phyloP scores from a whole-genome alignment of 169 alveolate species.

The Eimeria acervulina region DNA sequence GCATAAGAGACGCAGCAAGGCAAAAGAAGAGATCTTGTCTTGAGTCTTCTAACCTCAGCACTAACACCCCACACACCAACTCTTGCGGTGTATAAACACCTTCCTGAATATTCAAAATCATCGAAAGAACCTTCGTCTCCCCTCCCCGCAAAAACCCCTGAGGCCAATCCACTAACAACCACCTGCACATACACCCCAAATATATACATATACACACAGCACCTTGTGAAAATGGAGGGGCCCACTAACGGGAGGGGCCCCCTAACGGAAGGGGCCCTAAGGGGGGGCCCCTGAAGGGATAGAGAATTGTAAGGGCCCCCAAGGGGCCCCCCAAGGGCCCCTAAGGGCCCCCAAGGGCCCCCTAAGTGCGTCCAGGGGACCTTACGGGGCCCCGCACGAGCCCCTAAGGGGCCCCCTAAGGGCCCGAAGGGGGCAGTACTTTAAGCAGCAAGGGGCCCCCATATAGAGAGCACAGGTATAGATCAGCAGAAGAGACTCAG shows the following conservation, averaged over 20 bases:
- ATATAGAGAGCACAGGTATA: background rate
- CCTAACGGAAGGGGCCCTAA: background rate
- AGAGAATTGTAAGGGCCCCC: background rate
- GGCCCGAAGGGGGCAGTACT: background rate
- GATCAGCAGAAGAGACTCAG: background rate
- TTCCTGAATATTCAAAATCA: conserved; percentile 77
- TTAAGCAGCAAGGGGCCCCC: background rate
- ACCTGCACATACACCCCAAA: conserved; percentile 1
- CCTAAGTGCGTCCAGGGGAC: background rate
- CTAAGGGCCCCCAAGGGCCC: background rate
- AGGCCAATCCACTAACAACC: conserved; percentile 70
- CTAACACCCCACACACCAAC: conserved; percentile 65
- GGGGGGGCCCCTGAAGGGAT: background rate
- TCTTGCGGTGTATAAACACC: conserved; percentile 51
- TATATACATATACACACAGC: background rate
- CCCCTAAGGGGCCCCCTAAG: background rate
- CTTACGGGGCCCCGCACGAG: no score
- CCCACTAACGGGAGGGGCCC: background rate
- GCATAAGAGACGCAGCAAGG: conserved; percentile 74
- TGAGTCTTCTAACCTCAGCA: conserved; percentile 70
- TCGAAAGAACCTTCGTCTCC: conserved; percentile 41
- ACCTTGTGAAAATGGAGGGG: no score
- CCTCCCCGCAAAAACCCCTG: conserved; percentile 74
- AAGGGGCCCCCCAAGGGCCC: background rate
- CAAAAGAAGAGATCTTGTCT: conserved; percentile 76